Percentiles rank a stretch among this genome's conserved stretches.
phyloP scores from a whole-genome alignment of 116 monocot species.

The Iris pallida region DNA sequence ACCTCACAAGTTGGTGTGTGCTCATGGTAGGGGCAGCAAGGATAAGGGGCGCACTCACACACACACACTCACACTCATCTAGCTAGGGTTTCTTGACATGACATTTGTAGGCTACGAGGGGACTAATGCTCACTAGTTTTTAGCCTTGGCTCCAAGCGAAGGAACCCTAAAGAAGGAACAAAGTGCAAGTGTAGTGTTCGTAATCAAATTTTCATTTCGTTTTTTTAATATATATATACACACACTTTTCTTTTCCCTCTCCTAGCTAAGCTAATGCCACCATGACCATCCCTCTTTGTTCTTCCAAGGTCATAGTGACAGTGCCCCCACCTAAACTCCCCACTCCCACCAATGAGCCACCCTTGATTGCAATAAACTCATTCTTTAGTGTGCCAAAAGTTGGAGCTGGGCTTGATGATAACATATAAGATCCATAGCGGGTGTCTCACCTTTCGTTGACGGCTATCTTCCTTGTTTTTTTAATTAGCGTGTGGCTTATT shows the following conservation, averaged over 20 bases:
- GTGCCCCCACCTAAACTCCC: not conserved
- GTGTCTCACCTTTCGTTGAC: too few species aligned
- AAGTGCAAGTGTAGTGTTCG: too few species aligned
- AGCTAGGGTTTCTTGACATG: conserved; percentile 1
- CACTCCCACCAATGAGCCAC: conserved; percentile 3
- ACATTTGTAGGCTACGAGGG: not conserved
- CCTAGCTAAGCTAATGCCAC: too few species aligned
- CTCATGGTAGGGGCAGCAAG: not conserved
- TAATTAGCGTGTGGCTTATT: too few species aligned
- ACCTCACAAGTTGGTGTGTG: not conserved
- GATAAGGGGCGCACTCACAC: conserved; percentile 8
- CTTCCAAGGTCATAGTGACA: not conserved
- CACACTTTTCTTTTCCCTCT: too few species aligned
- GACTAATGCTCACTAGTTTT: not conserved
- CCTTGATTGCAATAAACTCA: conserved; percentile 3
- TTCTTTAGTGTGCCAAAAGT: not conserved
- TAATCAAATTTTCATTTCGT: too few species aligned
- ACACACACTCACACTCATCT: too few species aligned
- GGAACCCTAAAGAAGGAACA: not conserved
- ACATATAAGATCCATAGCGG: too few species aligned
- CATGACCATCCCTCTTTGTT: not conserved
- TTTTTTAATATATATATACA: too few species aligned
- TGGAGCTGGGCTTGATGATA: too few species aligned
- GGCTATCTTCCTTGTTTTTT: too few species aligned
- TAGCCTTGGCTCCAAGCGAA: too few species aligned